These are phyloP conservation scores for Penicillium alfredii DNA, from an alignment of 495 filamentous ascomycete genomes.

Conservation along the genomic window DNA sequence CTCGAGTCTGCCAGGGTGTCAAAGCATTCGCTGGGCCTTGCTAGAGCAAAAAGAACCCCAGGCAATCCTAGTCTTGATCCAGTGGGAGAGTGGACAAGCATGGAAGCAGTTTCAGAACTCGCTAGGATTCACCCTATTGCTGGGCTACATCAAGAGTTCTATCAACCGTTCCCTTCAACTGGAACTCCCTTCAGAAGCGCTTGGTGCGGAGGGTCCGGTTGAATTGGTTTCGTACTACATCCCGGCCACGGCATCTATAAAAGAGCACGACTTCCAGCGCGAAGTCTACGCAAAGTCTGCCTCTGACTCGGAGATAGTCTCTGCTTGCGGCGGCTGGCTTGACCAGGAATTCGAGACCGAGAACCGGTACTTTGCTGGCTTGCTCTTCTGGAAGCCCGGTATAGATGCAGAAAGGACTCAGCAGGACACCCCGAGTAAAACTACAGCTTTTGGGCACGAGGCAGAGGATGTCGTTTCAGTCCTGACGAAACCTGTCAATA, in stretches of 20 bases:
- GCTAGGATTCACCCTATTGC: conserved; percentile 11
- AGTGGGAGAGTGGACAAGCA: conserved; percentile 6
- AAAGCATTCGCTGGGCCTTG: conserved; percentile 3
- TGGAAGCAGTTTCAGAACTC: conserved; percentile 9
- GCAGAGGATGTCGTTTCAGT: too few relatives aligned
- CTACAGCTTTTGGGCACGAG: too few relatives aligned
- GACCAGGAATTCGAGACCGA: conserved; percentile 2
- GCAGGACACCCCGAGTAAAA: too few relatives aligned
- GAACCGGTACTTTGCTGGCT: conserved; percentile 6
- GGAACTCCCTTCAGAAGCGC: neutral
- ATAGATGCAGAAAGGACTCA: too few relatives aligned
- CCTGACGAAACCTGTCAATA: too few relatives aligned
- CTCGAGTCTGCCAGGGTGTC: conserved; percentile 8
- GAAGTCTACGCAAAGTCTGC: neutral
- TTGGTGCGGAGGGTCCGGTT: neutral
- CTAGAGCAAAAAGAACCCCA: conserved; percentile 2
- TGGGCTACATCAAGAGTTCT: conserved; percentile 7
- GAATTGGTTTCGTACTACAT: conserved; percentile 2
- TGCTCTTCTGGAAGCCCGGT: conserved; percentile 14
- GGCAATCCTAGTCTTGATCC: conserved; percentile 8
- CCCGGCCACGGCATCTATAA: conserved; percentile 1
- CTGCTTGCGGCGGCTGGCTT: conserved; percentile 8
- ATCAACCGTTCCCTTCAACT: conserved; percentile 9
- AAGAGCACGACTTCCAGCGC: neutral
- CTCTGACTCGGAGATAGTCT: conserved; percentile 3